Evolutionary conservation across 306 rosid species (phyloP), one percentile per base, ranked within the genome.

Genomic region (Alnus rubra): DNA sequence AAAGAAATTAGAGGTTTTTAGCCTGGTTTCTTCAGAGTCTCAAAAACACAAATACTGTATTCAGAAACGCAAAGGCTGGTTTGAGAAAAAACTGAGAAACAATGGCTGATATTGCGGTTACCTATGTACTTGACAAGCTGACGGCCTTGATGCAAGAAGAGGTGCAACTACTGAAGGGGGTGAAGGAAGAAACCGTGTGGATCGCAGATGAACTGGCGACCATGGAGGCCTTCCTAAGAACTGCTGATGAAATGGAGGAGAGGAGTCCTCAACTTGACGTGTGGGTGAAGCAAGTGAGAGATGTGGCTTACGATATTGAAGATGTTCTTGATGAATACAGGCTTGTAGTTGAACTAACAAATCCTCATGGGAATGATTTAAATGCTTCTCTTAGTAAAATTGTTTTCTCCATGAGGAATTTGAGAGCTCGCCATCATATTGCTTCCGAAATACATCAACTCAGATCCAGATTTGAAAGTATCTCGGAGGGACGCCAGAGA

Each of bases 81-180:
- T 31, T 1, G 12, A 15, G 15, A 1, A 48, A 35, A 64, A 64
- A 69, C 31, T 71, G 15, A 33, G 33, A 68, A 54, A 67, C 39
- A 31, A 87, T 91, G 96, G 89, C 89, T 64, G 96, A 91, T 78
- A 86, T 85, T 84, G 73, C 86, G 15, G 85, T 91, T 14, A n/a
- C 65, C 2, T 86, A 81, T 69, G 65, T 87, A 30, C 64, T 89
- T 54, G 83, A 84, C 63, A 89, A 86, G 73, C 75, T 89, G 14
- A 50, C 53, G 18, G 8, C 54, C 4, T 62, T 90, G 4, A 81
- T 87, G 8, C 72, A 80, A 78, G 82, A 78, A 68, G 88, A 88
- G 80, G 82, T 85, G 62, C 86, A 81, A 11, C 74, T 79, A 51
- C 56, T 76, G 45, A 81, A 0, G 56, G 89, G 97, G 28, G 92